Conservation (phyloP, 2,329 filamentous ascomycete species). For the Microdochium nivale region DNA sequence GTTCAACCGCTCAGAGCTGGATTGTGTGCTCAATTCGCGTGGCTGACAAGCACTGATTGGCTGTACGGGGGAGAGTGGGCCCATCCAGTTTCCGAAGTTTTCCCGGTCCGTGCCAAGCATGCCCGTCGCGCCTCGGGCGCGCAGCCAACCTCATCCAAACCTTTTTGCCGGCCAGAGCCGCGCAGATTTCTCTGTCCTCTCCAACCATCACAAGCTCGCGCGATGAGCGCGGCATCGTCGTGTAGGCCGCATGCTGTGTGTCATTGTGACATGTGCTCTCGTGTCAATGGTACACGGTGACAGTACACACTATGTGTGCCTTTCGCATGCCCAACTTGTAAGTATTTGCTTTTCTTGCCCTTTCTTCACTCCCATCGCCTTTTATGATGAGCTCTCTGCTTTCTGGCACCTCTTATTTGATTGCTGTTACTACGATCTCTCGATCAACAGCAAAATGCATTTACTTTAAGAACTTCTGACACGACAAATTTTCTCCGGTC, state of each 20-base stretch:
- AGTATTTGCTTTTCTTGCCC: constrained; percentile 14
- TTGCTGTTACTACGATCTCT: no score
- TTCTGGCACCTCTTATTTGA: constrained; percentile 99
- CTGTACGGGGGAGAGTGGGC: background rate
- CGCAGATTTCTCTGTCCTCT: background rate
- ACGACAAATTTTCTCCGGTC: background rate
- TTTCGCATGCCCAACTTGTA: constrained; percentile 20
- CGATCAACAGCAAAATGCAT: constrained; percentile 81
- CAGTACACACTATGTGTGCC: no score
- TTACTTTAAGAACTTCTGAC: constrained; percentile 87
- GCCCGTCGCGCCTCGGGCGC: background rate
- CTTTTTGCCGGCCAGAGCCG: constrained; percentile 1
- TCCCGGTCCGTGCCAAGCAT: background rate
- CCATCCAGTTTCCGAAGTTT: background rate
- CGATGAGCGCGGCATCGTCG: no score
- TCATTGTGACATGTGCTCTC: no score
- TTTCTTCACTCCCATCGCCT: constrained; percentile 7
- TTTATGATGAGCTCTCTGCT: no score
- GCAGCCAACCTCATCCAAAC: background rate
- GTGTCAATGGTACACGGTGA: no score
- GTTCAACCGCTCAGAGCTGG: background rate
- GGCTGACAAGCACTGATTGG: background rate
- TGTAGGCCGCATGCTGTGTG: no score
- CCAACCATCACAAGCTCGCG: background rate
- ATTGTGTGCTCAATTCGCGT: background rate